Evolutionary conservation across 345 rosid species (phyloP).

Genomic region (Clarkia xantiana): DNA sequence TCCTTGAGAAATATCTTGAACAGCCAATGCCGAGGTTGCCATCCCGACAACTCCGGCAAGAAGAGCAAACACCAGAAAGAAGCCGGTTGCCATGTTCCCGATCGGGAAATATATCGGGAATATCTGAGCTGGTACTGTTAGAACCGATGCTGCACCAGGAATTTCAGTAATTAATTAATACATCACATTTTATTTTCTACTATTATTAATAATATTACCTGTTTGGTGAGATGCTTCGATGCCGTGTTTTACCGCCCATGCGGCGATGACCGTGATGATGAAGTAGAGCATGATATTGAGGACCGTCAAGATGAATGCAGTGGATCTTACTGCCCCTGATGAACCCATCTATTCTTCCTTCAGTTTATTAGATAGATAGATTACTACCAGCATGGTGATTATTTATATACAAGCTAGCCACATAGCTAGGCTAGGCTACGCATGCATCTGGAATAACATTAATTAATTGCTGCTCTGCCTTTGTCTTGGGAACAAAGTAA

Average conservation of each 20-base stretch:
- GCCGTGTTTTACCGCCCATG: slow-evolving; percentile 72
- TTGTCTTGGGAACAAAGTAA: too few relatives aligned
- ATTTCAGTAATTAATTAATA: not conserved
- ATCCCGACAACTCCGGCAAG: slow-evolving; percentile 72
- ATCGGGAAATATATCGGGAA: slow-evolving; percentile 74
- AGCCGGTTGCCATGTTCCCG: slow-evolving; percentile 83
- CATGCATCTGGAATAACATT: too few relatives aligned
- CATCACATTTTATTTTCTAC: not conserved
- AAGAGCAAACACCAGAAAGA: slow-evolving; percentile 51
- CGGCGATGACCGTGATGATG: slow-evolving; percentile 40
- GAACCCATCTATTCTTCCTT: slow-evolving; percentile 33
- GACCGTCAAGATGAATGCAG: slow-evolving; percentile 44
- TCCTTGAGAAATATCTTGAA: too few relatives aligned
- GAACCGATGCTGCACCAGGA: slow-evolving; percentile 40
- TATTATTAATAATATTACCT: slow-evolving; percentile 19
- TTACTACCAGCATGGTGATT: not conserved
- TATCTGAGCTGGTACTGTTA: slow-evolving; percentile 53
- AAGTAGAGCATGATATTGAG: slow-evolving; percentile 61
- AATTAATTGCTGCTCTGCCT: too few relatives aligned
- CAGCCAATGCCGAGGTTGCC: slow-evolving; percentile 8
- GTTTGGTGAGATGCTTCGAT: slow-evolving; percentile 45
- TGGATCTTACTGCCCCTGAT: slow-evolving; percentile 46
- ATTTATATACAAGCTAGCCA: too few relatives aligned
- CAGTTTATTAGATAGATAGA: not conserved
- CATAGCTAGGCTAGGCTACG: too few relatives aligned